A percentile compares a stretch with the other conserved stretches of the same genome.
Conservation (phyloP, 2,329 filamentous ascomycete genomes). For the Aspergillus pseudotamarii region DNA sequence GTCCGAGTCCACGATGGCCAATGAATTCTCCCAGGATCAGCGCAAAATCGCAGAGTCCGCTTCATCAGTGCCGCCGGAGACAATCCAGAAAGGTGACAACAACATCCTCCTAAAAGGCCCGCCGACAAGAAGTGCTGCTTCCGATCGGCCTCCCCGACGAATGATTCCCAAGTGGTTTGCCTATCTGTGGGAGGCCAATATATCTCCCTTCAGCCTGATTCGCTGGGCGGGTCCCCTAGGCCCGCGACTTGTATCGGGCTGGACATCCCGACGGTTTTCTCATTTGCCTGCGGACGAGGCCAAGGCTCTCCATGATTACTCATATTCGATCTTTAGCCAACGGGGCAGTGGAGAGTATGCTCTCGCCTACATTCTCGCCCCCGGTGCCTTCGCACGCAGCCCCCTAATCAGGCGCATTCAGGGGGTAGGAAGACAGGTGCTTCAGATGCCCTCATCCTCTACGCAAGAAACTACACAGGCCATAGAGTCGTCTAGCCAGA, state of each 20-base stretch:
- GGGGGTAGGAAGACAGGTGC: slow-evolving; percentile 74
- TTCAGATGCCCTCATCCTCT: slow-evolving; percentile 32
- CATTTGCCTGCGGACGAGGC: slow-evolving; percentile 81
- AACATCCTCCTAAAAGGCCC: slow-evolving; percentile 55
- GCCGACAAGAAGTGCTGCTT: slow-evolving; percentile 26
- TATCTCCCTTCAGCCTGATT: slow-evolving; percentile 90
- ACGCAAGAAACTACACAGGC: slow-evolving; percentile 14
- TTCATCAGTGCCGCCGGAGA: slow-evolving; percentile 22
- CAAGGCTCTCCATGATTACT: slow-evolving; percentile 85
- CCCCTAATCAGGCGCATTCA: slow-evolving; percentile 87
- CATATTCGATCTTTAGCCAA: slow-evolving; percentile 91
- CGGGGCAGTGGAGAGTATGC: slow-evolving; percentile 93
- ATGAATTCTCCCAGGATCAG: slow-evolving; percentile 80
- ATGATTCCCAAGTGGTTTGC: slow-evolving; percentile 82
- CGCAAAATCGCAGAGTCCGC: slow-evolving; percentile 40
- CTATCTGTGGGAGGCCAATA: slow-evolving; percentile 95
- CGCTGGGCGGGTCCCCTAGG: slow-evolving; percentile 87
- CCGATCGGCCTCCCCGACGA: slow-evolving; percentile 52
- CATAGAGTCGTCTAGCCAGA: slow-evolving; percentile 13
- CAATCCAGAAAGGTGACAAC: slow-evolving; percentile 45
- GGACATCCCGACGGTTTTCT: slow-evolving; percentile 90
- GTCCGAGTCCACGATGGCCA: slow-evolving; percentile 69
- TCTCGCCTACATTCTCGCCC: slow-evolving; percentile 87
- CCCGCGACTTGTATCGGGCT: slow-evolving; percentile 88
- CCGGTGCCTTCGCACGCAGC: slow-evolving; percentile 85